Evolutionary conservation across 495 filamentous ascomycete species (phyloP), one percentile per base, ranked within the genome.

Genomic region (Xylaria intraflava): DNA sequence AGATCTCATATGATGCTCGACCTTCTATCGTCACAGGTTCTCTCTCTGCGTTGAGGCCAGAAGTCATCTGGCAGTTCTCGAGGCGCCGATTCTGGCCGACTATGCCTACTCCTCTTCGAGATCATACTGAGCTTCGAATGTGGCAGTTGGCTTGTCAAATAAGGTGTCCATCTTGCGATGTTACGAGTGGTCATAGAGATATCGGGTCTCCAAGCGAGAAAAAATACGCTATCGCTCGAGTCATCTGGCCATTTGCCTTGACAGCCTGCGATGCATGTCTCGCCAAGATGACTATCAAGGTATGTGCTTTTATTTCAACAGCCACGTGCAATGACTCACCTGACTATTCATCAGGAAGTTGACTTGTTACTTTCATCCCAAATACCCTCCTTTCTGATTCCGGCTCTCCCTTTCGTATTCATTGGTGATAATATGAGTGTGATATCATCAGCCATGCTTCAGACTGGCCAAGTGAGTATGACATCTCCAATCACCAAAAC

Each of bases 201-300:
- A 26, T 20, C 20, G 24, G 23, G 22, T 14, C 31, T 46, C 0
- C 8, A n/a, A n/a, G 26, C 4, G 69, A 72, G 45, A 64, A 70
- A 12, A 83, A 70, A 64, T 74, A 76, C 50, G 62, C 67, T 41
- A 78, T 79, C 10, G 82, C 83, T 16, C 71, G 73, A 40, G 63
- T 73, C 16, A 66, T 88, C 20, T 91, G 86, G 84, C 67, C 83
- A 0, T 88, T 89, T 65, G 82, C 71, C 17, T 65, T 80, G 24
- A 74, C 79, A 45, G 67, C 75, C 31, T 91, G 87, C 64, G 82
- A 74, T 3, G 26, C 65, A 17, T 91, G 87, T 65, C 69, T 88
- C n/a, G 49, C 74, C 46, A 57, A 73, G 33, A 71, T 61, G 24
- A 78, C 81, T 27, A 61, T 78, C 56, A 87, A 83, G 77, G 86